Conservation (phyloP, 805 yeast species). For the Teunomyces kruisii region DNA sequence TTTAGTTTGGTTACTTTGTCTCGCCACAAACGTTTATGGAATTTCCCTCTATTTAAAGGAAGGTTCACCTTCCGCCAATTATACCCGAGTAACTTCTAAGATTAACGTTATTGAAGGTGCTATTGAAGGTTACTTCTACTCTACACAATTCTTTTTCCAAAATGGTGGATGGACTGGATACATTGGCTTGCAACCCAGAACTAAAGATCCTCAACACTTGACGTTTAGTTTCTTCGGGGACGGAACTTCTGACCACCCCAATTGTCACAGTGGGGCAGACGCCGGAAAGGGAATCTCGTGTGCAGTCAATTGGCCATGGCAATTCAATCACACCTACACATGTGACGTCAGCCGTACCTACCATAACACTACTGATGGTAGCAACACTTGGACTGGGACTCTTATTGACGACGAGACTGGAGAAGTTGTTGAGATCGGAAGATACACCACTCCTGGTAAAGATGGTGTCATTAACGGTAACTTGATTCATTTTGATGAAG, state of each 20-base stretch:
- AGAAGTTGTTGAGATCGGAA: background rate
- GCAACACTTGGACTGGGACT: background rate
- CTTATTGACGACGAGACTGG: background rate
- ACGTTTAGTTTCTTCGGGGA: constrained; percentile 9
- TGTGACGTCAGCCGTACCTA: background rate
- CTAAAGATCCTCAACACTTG: constrained; percentile 1
- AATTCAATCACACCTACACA: constrained; percentile 6
- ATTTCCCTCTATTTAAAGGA: too few relatives aligned
- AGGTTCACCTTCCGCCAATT: background rate
- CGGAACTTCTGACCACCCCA: constrained; percentile 3
- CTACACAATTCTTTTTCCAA: background rate
- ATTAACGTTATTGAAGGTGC: background rate
- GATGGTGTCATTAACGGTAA: background rate
- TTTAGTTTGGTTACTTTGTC: too few relatives aligned
- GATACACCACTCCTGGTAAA: background rate
- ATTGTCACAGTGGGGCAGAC: constrained; percentile 10
- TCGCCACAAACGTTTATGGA: too few relatives aligned
- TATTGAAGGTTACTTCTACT: background rate
- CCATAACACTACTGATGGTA: background rate
- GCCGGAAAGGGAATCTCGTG: constrained; percentile 8
- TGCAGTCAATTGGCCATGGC: constrained; percentile 2
- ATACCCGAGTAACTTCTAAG: background rate
- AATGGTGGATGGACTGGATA: background rate
- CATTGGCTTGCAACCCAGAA: constrained; percentile 5
- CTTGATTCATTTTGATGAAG: background rate